phyloP scores from a whole-genome alignment of 2,329 filamentous ascomycete genomes.

The Trematosphaeria pertusa region DNA sequence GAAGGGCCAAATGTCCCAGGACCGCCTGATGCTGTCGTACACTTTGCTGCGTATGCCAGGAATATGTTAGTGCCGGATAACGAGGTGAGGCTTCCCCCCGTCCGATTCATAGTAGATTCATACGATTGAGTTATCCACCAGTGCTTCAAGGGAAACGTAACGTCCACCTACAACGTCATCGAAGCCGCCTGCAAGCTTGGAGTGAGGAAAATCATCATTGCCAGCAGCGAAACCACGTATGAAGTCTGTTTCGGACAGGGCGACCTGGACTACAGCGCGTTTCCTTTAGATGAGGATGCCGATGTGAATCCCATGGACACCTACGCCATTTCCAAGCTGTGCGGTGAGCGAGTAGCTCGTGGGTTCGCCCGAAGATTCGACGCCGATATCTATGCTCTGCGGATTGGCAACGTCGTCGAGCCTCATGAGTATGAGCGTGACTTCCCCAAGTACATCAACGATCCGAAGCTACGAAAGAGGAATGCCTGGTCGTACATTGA shows the following conservation, averaged over 20 bases:
- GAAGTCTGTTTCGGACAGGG: slow-evolving; percentile 69
- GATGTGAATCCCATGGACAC: slow-evolving; percentile 68
- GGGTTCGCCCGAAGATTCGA: slow-evolving; percentile 63
- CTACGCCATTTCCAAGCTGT: slow-evolving; percentile 67
- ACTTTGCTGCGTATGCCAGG: slow-evolving; percentile 64
- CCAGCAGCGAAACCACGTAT: slow-evolving; percentile 66
- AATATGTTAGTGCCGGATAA: slow-evolving; percentile 68
- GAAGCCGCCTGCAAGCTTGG: slow-evolving; percentile 68
- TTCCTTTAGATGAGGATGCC: slow-evolving; percentile 66
- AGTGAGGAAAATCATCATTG: slow-evolving; percentile 68
- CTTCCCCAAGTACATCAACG: slow-evolving; percentile 59
- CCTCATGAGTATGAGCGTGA: slow-evolving; percentile 65
- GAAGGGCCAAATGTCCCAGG: slow-evolving; percentile 51
- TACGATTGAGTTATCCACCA: too few relatives aligned
- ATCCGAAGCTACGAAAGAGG: slow-evolving; percentile 60
- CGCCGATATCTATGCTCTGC: slow-evolving; percentile 65
- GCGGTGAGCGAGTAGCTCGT: slow-evolving; percentile 63
- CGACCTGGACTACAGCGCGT: slow-evolving; percentile 62
- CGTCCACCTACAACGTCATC: slow-evolving; percentile 67
- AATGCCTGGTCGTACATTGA: slow-evolving; percentile 71
- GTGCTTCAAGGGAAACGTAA: slow-evolving; percentile 63
- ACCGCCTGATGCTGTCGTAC: slow-evolving; percentile 67
- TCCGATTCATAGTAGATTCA: too few relatives aligned
- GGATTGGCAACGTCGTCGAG: slow-evolving; percentile 68
- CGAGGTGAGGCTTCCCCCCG: too few relatives aligned